A percentile compares a stretch with the other conserved stretches of the same genome.
Evolutionary conservation across 768 basidiomycete species (phyloP).

Genomic region (Suillus placidus): DNA sequence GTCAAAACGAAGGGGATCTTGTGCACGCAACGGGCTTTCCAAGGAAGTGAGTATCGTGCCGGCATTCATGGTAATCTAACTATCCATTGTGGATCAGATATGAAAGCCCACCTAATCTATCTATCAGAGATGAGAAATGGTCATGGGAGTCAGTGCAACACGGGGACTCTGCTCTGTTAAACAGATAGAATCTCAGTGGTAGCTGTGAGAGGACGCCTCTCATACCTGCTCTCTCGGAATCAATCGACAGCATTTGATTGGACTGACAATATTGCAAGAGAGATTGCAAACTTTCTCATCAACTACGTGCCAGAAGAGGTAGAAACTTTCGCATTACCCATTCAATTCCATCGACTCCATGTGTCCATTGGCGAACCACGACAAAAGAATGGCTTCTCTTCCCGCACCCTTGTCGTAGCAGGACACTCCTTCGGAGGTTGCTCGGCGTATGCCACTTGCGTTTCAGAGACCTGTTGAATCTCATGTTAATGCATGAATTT

Average conservation of each 20-base stretch:
- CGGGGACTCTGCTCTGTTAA: slow-evolving; percentile 80
- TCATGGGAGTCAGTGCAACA: slow-evolving; percentile 81
- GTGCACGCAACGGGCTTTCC: slow-evolving; percentile 86
- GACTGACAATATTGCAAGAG: background rate
- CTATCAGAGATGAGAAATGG: slow-evolving; percentile 76
- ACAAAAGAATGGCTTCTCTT: slow-evolving; percentile 46
- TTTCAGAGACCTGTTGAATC: background rate
- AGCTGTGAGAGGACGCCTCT: slow-evolving; percentile 49
- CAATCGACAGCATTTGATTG: slow-evolving; percentile 41
- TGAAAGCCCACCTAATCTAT: slow-evolving; percentile 71
- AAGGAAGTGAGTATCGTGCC: slow-evolving; percentile 66
- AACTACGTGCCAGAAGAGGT: slow-evolving; percentile 59
- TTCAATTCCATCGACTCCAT: slow-evolving; percentile 52
- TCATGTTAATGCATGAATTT: slow-evolving; percentile 39
- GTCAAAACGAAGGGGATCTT: slow-evolving; percentile 45
- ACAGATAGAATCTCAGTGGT: slow-evolving; percentile 53
- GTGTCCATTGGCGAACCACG: slow-evolving; percentile 44
- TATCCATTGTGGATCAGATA: slow-evolving; percentile 45
- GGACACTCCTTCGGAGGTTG: slow-evolving; percentile 89
- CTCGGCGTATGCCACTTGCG: slow-evolving; percentile 54
- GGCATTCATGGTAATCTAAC: background rate
- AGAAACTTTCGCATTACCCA: slow-evolving; percentile 44
- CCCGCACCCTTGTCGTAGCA: slow-evolving; percentile 61
- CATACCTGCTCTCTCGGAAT: background rate
- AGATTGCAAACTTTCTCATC: slow-evolving; percentile 36